phyloP scores from a whole-genome alignment of 108 stramenopile genomes.

The Nitzschia palea region DNA sequence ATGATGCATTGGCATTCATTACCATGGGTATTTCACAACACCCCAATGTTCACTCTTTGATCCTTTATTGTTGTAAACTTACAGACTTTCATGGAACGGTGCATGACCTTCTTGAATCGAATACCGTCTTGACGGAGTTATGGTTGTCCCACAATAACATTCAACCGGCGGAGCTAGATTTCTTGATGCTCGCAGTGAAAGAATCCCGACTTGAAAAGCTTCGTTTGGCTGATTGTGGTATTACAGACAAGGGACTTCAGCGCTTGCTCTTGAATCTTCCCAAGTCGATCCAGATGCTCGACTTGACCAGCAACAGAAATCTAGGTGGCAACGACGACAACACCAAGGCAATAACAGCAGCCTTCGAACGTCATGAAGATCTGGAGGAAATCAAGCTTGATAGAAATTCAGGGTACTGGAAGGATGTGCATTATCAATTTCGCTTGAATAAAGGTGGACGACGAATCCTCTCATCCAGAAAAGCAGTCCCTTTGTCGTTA shows the following conservation, averaged over 20 bases:
- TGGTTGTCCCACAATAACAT: background rate
- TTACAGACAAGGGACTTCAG: background rate
- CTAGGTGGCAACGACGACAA: background rate
- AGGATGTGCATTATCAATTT: background rate
- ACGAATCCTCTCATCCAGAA: background rate
- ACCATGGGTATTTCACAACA: background rate
- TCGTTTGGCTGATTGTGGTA: background rate
- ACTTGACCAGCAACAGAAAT: background rate
- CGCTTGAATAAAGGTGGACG: constrained; percentile 4
- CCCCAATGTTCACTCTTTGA: background rate
- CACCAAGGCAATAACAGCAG: background rate
- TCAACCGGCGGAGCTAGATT: background rate
- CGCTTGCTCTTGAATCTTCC: background rate
- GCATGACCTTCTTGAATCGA: background rate
- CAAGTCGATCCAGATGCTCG: background rate
- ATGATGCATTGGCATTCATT: background rate
- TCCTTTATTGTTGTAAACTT: background rate
- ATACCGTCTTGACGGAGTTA: background rate
- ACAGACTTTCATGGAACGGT: background rate
- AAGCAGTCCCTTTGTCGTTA: background rate
- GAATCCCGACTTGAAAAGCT: background rate
- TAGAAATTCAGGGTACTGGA: background rate
- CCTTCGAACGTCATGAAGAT: background rate
- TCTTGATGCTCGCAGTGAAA: background rate
- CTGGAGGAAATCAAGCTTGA: background rate